phyloP scores from a whole-genome alignment of 805 yeast species.

The Scheffersomyces lignosus region DNA sequence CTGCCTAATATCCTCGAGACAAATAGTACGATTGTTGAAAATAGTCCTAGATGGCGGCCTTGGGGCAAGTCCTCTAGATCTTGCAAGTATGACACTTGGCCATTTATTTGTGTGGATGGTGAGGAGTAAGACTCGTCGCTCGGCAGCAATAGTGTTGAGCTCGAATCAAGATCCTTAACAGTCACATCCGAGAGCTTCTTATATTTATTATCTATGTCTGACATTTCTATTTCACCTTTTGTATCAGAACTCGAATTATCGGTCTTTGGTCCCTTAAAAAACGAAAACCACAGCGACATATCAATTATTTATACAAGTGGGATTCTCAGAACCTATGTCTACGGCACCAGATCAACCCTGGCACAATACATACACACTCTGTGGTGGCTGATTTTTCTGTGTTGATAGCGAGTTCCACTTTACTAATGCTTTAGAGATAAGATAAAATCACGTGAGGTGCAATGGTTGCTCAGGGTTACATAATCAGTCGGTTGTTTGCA shows the following conservation, averaged over 20 bases:
- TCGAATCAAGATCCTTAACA: too few species aligned
- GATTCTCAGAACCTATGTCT: not conserved
- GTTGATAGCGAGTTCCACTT: conserved; percentile 1
- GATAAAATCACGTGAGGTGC: conserved; percentile 9
- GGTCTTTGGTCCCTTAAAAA: not conserved
- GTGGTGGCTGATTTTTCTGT: conserved; percentile 3
- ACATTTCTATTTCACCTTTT: too few species aligned
- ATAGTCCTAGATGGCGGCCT: conserved; percentile 72
- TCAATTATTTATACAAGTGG: not conserved
- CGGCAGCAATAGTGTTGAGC: not conserved
- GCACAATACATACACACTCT: not conserved
- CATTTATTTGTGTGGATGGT: conserved; percentile 1
- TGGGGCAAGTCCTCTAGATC: conserved; percentile 60
- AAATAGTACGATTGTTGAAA: conserved; percentile 62
- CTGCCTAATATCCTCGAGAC: conserved; percentile 74
- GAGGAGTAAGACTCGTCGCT: not conserved
- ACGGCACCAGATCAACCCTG: not conserved
- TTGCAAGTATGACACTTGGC: conserved; percentile 20
- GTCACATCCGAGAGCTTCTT: too few species aligned
- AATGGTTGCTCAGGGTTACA: too few species aligned
- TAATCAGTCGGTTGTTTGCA: too few species aligned
- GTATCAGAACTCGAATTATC: too few species aligned
- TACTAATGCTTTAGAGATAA: conserved; percentile 1
- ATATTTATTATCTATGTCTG: too few species aligned
- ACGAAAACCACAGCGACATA: not conserved